A percentile compares a stretch with the other conserved stretches of the same genome.
Conservation (phyloP, 192 early-diverging fungal species). For the Coemansia aciculifera region DNA sequence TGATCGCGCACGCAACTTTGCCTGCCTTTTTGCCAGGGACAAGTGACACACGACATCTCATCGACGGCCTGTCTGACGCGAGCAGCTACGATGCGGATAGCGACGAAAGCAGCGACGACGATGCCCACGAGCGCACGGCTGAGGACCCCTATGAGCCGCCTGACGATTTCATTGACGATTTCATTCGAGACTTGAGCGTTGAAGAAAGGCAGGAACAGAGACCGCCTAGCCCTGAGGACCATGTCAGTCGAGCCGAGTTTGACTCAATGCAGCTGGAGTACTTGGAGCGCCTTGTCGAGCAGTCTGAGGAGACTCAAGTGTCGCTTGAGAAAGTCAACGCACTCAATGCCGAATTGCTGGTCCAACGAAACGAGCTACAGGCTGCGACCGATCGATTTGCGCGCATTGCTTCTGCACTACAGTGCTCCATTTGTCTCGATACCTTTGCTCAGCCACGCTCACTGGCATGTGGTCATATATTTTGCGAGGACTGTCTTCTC, state of each 20-base stretch:
- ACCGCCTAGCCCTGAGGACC: not conserved
- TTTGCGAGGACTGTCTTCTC: constrained; percentile 41
- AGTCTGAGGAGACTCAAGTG: not conserved
- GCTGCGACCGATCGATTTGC: constrained; percentile 5
- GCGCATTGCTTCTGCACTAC: constrained; percentile 25
- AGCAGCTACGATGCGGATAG: constrained; percentile 8
- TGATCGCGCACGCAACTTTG: not conserved
- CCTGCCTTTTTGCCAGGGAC: not conserved
- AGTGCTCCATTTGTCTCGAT: constrained; percentile 52
- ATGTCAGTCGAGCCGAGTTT: not conserved
- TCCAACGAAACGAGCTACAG: constrained; percentile 20
- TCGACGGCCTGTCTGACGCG: not conserved
- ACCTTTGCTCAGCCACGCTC: constrained; percentile 35
- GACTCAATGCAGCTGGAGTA: not conserved
- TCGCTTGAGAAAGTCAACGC: constrained; percentile 14
- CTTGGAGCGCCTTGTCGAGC: not conserved
- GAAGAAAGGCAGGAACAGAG: not conserved
- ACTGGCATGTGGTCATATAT: constrained; percentile 51
- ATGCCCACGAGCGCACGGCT: not conserved
- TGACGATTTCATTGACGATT: constrained; percentile 2
- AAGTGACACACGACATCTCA: not conserved
- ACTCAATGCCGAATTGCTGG: constrained; percentile 32
- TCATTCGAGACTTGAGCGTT: not conserved
- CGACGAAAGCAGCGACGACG: not conserved
- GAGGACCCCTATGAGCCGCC: constrained; percentile 14